Evolutionary conservation across 345 rosid species (phyloP), one percentile per base, ranked within the genome.

Genomic region (Gynandropsis gynandra): DNA sequence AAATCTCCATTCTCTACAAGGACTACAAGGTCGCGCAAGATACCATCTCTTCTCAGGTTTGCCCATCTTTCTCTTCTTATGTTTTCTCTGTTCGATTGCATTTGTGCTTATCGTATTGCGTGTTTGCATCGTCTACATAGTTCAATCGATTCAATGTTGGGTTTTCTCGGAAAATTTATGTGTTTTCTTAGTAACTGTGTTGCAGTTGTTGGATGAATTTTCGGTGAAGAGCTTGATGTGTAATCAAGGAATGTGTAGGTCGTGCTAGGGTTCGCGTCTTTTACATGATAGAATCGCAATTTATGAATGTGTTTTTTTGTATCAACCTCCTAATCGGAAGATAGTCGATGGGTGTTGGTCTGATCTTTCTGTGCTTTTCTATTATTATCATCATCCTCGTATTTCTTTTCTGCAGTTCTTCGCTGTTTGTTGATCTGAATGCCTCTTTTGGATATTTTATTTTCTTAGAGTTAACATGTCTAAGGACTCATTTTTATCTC

Each of bases 11-110:
- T 38, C 95, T 92, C 47, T 81, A 81, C 52, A 78, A 81, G 59
- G 98, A 92, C 64, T 92, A 85, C 82, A 81, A 81, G 62, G 57
- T 68, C 63, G 93, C 93, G 50, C 90, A 87, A 59, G 74, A 82
- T 51, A 71, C 97, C 54, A 70, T 87, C 62, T 71, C 86, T 66
- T 84, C 74, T 14, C 89, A 85, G 95, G 97, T 84, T 57, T 13
- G 13, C 7, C 19, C 6, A 14, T 46, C 36, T 32, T 65, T 55
- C 21, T 58, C 47, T 10, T 40, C 15, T 9, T 41, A 4, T 11
- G 7, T 2, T 35, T 32, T 38, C 37, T 48, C 38, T 1, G 15
- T 24, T 57, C 47, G 14, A 47, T 56, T 57, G n/a, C n/a, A n/a
- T n/a, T n/a, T n/a, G n/a, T n/a, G n/a, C n/a, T n/a, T n/a, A n/a